Evolutionary conservation across 2,329 filamentous ascomycete species (phyloP).

Genomic region (Alternaria incomplexa): DNA sequence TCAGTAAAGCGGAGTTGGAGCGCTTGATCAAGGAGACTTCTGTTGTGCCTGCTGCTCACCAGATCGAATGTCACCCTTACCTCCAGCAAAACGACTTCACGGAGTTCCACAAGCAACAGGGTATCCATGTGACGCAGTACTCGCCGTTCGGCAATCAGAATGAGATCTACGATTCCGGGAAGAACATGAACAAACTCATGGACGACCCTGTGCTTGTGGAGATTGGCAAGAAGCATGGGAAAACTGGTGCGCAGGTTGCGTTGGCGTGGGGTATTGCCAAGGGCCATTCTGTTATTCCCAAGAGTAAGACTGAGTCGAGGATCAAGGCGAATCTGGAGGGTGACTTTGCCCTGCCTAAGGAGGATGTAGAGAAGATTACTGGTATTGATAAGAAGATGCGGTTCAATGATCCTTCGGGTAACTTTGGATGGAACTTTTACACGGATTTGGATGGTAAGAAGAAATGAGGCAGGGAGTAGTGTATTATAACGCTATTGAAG

Average conservation of each 20-base stretch:
- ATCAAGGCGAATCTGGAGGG: slow-evolving; percentile 53
- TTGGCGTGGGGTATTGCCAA: slow-evolving; percentile 85
- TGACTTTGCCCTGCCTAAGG: slow-evolving; percentile 72
- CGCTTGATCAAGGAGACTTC: slow-evolving; percentile 56
- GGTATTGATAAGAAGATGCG: slow-evolving; percentile 65
- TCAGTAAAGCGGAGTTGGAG: slow-evolving; percentile 53
- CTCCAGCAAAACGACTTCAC: slow-evolving; percentile 36
- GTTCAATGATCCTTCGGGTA: slow-evolving; percentile 65
- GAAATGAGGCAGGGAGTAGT: not conserved
- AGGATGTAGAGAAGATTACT: slow-evolving; percentile 71
- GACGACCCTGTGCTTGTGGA: slow-evolving; percentile 66
- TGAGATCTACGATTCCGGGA: slow-evolving; percentile 38
- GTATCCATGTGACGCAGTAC: slow-evolving; percentile 44
- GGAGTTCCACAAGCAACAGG: slow-evolving; percentile 34
- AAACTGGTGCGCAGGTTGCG: slow-evolving; percentile 81
- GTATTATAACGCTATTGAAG: not conserved
- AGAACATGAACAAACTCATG: slow-evolving; percentile 48
- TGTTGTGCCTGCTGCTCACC: slow-evolving; percentile 39
- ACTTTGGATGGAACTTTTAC: slow-evolving; percentile 66
- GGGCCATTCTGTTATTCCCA: slow-evolving; percentile 43
- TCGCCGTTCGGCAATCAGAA: slow-evolving; percentile 46
- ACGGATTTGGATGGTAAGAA: slow-evolving; percentile 61
- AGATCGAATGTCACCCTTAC: slow-evolving; percentile 42
- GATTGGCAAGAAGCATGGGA: slow-evolving; percentile 69
- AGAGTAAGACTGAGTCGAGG: slow-evolving; percentile 39